Evolutionary conservation across 2,329 filamentous ascomycete species (phyloP).

Genomic region (Colletotrichum orbiculare): DNA sequence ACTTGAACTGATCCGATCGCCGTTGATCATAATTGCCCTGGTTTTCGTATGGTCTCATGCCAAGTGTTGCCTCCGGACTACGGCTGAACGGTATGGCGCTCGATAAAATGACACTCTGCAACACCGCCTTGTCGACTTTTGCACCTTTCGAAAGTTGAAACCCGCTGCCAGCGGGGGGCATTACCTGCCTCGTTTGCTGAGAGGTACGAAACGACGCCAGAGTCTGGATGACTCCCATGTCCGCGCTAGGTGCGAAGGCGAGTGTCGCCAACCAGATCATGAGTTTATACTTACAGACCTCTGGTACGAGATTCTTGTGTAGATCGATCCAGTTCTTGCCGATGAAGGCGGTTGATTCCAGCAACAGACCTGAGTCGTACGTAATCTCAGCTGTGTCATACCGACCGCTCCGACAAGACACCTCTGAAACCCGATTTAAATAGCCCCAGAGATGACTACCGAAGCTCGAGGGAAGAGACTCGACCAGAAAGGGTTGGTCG

Average conservation of each 20-base stretch:
- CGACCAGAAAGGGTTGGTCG: not conserved
- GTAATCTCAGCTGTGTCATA: not conserved
- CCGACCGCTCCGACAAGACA: not conserved
- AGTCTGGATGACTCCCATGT: conserved; percentile 31
- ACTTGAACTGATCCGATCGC: not conserved
- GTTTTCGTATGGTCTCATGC: not conserved
- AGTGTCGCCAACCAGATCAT: conserved; percentile 40
- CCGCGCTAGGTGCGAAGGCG: conserved; percentile 27
- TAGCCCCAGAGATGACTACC: not conserved
- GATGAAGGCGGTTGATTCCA: not conserved
- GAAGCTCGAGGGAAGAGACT: not conserved
- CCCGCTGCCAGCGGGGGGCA: not conserved
- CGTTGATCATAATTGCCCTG: not conserved
- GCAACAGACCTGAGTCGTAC: not conserved
- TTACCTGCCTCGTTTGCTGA: not conserved
- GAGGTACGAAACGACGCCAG: conserved; percentile 16
- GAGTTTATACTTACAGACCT: conserved; percentile 12
- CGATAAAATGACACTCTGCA: not conserved
- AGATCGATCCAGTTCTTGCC: not conserved
- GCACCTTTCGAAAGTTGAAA: not conserved
- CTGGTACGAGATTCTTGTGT: not conserved
- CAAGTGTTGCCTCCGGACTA: not conserved
- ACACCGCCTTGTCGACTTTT: not conserved
- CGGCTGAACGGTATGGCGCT: not conserved
- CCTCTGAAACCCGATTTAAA: not conserved